Percentiles rank a stretch among this genome's conserved stretches.
phyloP scores from a whole-genome alignment of 1,139 yeast species.

The Suhomyces chickasaworum region DNA sequence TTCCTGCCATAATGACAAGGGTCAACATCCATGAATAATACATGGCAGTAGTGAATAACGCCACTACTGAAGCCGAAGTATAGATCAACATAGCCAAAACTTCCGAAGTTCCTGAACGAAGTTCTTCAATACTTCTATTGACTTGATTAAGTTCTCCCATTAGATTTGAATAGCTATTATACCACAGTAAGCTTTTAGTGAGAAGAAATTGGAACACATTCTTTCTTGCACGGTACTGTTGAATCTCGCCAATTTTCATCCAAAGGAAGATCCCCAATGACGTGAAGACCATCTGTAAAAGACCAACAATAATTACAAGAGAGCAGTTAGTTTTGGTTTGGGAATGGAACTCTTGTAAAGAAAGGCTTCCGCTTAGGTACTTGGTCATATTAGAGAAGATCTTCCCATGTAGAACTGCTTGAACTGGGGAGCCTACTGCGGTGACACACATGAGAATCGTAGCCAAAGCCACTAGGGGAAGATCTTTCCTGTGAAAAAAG shows the following conservation, averaged over 20 bases:
- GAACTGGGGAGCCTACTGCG: conserved; percentile 60
- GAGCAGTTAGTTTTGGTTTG: conserved; percentile 53
- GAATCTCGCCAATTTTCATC: conserved; percentile 74
- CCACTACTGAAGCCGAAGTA: conserved; percentile 52
- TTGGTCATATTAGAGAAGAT: conserved; percentile 56
- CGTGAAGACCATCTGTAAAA: conserved; percentile 48
- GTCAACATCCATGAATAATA: conserved; percentile 84
- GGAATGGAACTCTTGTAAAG: conserved; percentile 37
- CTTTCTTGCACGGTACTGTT: conserved; percentile 59
- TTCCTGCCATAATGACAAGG: conserved; percentile 64
- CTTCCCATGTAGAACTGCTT: conserved; percentile 66
- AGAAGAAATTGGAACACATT: conserved; percentile 42
- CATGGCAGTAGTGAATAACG: conserved; percentile 68
- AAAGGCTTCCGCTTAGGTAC: conserved; percentile 33
- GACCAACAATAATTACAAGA: conserved; percentile 59
- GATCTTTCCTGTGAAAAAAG: conserved; percentile 29
- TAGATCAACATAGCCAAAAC: conserved; percentile 60
- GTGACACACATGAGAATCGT: conserved; percentile 32
- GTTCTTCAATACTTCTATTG: conserved; percentile 78
- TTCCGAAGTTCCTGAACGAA: conserved; percentile 70
- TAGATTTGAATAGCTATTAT: conserved; percentile 54
- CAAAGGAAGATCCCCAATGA: conserved; percentile 64
- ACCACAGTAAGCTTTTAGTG: conserved; percentile 52
- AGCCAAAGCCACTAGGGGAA: conserved; percentile 26
- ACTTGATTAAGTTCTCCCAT: conserved; percentile 67